These are phyloP conservation scores for Senna tora DNA, from an alignment of 306 rosid genomes.

Conservation along the genomic window DNA sequence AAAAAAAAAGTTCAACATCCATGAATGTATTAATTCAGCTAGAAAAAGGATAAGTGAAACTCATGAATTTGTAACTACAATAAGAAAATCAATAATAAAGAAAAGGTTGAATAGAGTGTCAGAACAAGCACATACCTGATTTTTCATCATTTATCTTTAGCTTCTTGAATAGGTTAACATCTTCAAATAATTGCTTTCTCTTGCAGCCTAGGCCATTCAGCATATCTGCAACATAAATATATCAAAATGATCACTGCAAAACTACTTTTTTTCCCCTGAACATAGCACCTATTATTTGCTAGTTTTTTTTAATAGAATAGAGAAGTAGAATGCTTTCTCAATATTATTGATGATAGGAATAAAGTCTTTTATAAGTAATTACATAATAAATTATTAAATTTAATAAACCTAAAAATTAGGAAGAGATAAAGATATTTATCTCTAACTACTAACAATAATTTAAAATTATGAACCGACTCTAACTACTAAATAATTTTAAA, in stretches of 20 bases:
- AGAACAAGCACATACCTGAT: constrained; percentile 47
- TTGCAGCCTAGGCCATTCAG: constrained; percentile 50
- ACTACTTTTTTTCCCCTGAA: constrained; percentile 5
- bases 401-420: too few relatives aligned
- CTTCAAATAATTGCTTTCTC: constrained; percentile 64
- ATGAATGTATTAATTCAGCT: constrained; percentile 3
- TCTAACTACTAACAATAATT: too few relatives aligned
- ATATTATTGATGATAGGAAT: too few relatives aligned
- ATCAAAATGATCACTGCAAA: background rate
- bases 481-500: too few relatives aligned
- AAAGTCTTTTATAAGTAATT: too few relatives aligned
- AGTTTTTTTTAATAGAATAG: too few relatives aligned
- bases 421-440: too few relatives aligned
- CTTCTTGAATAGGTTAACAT: constrained; percentile 59
- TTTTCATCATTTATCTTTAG: constrained; percentile 61
- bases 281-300: background rate
- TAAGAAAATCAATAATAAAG: background rate
- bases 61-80: background rate
- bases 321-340: too few relatives aligned
- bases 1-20: background rate
- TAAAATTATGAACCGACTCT: too few relatives aligned
- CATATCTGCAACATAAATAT: constrained; percentile 6
- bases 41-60: background rate
- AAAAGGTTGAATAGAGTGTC: background rate
- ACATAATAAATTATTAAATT: too few relatives aligned